Percentiles rank a stretch among this genome's conserved stretches.
These are phyloP conservation scores for Exutisphaerella laricina DNA, from an alignment of 2,329 filamentous ascomycete genomes.

Conservation along the genomic window DNA sequence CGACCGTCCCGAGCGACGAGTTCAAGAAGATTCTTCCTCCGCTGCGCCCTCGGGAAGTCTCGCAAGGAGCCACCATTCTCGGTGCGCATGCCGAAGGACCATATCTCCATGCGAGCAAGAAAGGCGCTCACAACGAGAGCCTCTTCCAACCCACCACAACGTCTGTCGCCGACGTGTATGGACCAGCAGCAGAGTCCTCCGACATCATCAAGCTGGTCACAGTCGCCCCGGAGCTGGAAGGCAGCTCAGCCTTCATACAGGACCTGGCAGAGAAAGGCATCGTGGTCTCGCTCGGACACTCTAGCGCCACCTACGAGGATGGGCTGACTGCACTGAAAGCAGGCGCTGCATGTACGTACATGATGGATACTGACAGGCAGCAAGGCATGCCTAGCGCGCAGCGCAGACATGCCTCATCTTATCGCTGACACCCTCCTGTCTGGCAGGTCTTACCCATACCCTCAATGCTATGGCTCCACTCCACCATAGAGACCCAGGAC, in stretches of 20 bases:
- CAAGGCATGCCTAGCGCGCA: no score
- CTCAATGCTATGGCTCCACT: constrained; percentile 52
- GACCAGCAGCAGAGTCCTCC: constrained; percentile 35
- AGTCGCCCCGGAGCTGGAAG: constrained; percentile 48
- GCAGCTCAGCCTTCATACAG: constrained; percentile 39
- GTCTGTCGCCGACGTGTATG: constrained; percentile 41
- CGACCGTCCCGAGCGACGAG: constrained; percentile 44
- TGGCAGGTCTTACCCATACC: constrained; percentile 51
- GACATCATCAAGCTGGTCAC: constrained; percentile 46
- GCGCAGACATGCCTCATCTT: no score
- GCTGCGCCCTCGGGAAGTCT: constrained; percentile 40
- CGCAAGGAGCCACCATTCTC: constrained; percentile 45
- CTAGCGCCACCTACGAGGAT: constrained; percentile 43
- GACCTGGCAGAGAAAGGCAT: constrained; percentile 39
- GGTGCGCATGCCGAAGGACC: constrained; percentile 55
- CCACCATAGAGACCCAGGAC: constrained; percentile 47
- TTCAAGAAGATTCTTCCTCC: constrained; percentile 47
- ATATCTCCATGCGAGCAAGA: constrained; percentile 49
- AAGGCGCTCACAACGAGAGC: constrained; percentile 48
- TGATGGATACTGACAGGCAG: no score
- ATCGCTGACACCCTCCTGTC: no score
- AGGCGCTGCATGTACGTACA: constrained; percentile 49
- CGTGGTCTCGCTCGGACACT: constrained; percentile 48
- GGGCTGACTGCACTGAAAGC: constrained; percentile 43
- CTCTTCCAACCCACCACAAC: constrained; percentile 40